Percentiles rank a stretch among this genome's conserved stretches.
phyloP scores from a whole-genome alignment of 2,329 filamentous ascomycete genomes.

The Claviceps arundinis region DNA sequence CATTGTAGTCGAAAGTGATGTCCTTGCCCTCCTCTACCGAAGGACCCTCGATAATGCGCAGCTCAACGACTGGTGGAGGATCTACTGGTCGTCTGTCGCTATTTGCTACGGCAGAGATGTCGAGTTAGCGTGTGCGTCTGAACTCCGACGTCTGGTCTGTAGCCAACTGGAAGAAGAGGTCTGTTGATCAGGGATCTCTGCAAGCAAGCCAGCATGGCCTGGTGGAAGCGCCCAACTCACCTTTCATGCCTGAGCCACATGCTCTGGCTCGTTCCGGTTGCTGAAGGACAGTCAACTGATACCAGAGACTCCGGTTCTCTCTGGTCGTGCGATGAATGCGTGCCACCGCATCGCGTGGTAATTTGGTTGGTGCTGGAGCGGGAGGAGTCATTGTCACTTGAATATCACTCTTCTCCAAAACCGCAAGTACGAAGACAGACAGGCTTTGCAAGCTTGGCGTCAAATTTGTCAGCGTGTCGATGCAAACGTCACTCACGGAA shows the following conservation, averaged over 20 bases:
- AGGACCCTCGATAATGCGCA: conserved; percentile 68
- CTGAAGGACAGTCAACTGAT: conserved; percentile 76
- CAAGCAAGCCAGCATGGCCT: not conserved
- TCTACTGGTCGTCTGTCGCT: conserved; percentile 81
- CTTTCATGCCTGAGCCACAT: conserved; percentile 90
- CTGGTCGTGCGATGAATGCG: conserved; percentile 43
- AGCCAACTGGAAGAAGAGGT: too few relatives aligned
- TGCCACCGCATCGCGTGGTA: conserved; percentile 27
- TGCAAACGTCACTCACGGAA: not conserved
- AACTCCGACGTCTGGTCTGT: not conserved
- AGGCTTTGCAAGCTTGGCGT: not conserved
- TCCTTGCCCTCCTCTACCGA: conserved; percentile 49
- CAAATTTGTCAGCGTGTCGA: not conserved
- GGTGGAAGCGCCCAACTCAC: conserved; percentile 35
- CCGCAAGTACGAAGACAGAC: too few relatives aligned
- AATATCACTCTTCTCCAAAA: not conserved
- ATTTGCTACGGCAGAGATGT: conserved; percentile 17
- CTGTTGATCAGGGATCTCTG: too few relatives aligned
- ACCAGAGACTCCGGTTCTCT: conserved; percentile 65
- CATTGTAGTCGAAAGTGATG: conserved; percentile 83
- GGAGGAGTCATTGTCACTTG: conserved; percentile 21
- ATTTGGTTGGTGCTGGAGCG: conserved; percentile 14
- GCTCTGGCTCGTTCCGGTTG: conserved; percentile 89
- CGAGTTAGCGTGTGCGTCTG: conserved; percentile 8
- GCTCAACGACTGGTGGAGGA: conserved; percentile 83